phyloP scores from a whole-genome alignment of 148 eudicot species.

The Rhododendron williamsianum region DNA sequence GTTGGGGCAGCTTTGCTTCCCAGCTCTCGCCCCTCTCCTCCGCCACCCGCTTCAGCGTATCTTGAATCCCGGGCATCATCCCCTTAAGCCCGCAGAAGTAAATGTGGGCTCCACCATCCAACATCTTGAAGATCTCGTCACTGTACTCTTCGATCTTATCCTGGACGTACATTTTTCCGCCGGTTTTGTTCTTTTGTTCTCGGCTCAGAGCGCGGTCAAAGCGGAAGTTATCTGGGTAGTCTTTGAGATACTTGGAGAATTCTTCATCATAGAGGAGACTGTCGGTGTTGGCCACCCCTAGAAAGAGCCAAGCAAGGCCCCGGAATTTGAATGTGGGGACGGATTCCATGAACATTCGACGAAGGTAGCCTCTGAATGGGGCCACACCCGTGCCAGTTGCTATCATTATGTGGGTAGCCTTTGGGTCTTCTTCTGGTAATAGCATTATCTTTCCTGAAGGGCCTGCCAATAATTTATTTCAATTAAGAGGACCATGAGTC shows the following conservation, averaged over 20 bases:
- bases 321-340: slow-evolving; percentile 67
- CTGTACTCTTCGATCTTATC: slow-evolving; percentile 94
- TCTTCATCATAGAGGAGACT: slow-evolving; percentile 88
- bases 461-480: slow-evolving; percentile 40
- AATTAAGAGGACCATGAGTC: not conserved
- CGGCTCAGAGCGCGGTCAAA: slow-evolving; percentile 83
- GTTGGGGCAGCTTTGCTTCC: slow-evolving; percentile 73
- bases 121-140: slow-evolving; percentile 72
- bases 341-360: slow-evolving; percentile 93
- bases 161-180: slow-evolving; percentile 95
- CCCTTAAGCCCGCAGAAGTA: slow-evolving; percentile 94
- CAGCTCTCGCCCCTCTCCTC: slow-evolving; percentile 88
- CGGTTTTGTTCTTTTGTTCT: slow-evolving; percentile 72
- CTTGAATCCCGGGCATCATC: slow-evolving; percentile 98
- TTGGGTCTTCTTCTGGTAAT: slow-evolving; percentile 77
- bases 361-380: slow-evolving; percentile 87
- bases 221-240: slow-evolving; percentile 70
- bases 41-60: slow-evolving; percentile 74
- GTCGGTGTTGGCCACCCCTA: slow-evolving; percentile 87
- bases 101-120: slow-evolving; percentile 84
- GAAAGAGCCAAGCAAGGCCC: slow-evolving; percentile 94
- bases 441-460: slow-evolving; percentile 97
- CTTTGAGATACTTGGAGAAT: slow-evolving; percentile 59
- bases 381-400: slow-evolving; percentile 98
- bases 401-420: slow-evolving; percentile 91